phyloP scores from a whole-genome alignment of 768 basidiomycete genomes.

The Tricholoma flavovirens region DNA sequence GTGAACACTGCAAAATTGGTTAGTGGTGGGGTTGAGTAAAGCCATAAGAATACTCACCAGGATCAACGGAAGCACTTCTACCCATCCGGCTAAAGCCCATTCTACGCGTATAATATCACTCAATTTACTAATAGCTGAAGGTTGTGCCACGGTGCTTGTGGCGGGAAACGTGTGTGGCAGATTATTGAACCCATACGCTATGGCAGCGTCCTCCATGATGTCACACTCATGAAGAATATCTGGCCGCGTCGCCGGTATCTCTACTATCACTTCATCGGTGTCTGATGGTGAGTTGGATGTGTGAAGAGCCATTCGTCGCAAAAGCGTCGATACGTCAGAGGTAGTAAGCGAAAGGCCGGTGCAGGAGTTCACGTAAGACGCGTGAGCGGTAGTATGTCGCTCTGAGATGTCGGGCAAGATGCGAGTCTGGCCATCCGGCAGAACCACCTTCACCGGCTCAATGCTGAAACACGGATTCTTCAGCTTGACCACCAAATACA shows the following conservation, averaged over 20 bases:
- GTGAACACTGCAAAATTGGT: conserved; percentile 68
- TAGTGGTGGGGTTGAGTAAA: background rate
- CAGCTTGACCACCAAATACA: background rate
- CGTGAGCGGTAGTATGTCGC: conserved; percentile 64
- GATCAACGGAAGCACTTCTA: conserved; percentile 91
- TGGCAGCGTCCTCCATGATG: conserved; percentile 96
- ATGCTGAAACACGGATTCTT: conserved; percentile 46
- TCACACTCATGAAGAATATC: conserved; percentile 99
- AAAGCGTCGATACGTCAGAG: conserved; percentile 60
- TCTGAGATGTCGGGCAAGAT: conserved; percentile 81
- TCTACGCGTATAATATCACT: conserved; percentile 84
- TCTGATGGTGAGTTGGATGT: conserved; percentile 47
- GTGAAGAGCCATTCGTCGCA: conserved; percentile 79
- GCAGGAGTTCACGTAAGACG: conserved; percentile 94
- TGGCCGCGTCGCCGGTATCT: conserved; percentile 91
- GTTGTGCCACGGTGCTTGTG: conserved; percentile 93
- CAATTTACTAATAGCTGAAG: conserved; percentile 82
- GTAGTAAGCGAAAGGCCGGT: conserved; percentile 75
- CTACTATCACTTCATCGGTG: conserved; percentile 65
- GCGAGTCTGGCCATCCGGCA: conserved; percentile 67
- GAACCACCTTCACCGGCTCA: conserved; percentile 84
- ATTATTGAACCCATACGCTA: conserved; percentile 98
- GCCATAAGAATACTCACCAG: conserved; percentile 49
- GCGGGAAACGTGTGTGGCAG: conserved; percentile 87
- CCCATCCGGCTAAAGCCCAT: conserved; percentile 94